Percentiles rank a stretch among this genome's conserved stretches.
phyloP scores from a whole-genome alignment of 495 filamentous ascomycete genomes.

The Podospora comata region DNA sequence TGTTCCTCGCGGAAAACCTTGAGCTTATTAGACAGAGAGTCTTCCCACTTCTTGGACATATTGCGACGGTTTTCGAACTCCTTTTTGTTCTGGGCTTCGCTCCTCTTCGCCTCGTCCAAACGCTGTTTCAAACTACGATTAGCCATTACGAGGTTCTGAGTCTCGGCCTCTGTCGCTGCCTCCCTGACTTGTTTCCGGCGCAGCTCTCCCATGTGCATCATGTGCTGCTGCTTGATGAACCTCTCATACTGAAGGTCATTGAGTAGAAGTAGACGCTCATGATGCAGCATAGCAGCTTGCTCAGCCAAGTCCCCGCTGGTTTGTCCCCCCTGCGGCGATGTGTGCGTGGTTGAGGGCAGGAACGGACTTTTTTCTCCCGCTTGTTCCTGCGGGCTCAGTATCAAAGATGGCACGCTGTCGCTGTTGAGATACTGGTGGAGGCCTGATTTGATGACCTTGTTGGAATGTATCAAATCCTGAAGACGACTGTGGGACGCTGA shows the following conservation, averaged over 20 bases:
- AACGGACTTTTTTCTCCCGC: constrained; percentile 29
- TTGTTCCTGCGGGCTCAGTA: constrained; percentile 43
- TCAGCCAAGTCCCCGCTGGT: constrained; percentile 26
- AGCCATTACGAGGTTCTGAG: constrained; percentile 67
- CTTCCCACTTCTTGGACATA: constrained; percentile 68
- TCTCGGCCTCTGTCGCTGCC: constrained; percentile 69
- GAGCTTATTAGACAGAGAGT: constrained; percentile 58
- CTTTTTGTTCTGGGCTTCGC: constrained; percentile 59
- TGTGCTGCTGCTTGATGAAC: constrained; percentile 71
- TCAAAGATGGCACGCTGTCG: constrained; percentile 50
- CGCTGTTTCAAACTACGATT: constrained; percentile 66
- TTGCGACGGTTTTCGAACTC: constrained; percentile 62
- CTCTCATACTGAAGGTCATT: constrained; percentile 77
- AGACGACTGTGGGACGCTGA: constrained; percentile 48
- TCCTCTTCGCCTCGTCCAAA: constrained; percentile 63
- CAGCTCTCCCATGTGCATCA: constrained; percentile 69
- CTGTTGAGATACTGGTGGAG: constrained; percentile 49
- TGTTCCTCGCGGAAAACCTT: constrained; percentile 62
- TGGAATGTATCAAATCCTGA: constrained; percentile 53
- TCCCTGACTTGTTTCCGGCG: constrained; percentile 65
- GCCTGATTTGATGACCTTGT: constrained; percentile 50
- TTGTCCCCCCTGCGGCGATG: constrained; percentile 6
- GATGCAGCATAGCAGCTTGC: constrained; percentile 57
- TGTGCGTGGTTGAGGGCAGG: constrained; percentile 24
- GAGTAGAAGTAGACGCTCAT: constrained; percentile 61